phyloP scores from a whole-genome alignment of 331 rosid species.

The Rosa hybrid region DNA sequence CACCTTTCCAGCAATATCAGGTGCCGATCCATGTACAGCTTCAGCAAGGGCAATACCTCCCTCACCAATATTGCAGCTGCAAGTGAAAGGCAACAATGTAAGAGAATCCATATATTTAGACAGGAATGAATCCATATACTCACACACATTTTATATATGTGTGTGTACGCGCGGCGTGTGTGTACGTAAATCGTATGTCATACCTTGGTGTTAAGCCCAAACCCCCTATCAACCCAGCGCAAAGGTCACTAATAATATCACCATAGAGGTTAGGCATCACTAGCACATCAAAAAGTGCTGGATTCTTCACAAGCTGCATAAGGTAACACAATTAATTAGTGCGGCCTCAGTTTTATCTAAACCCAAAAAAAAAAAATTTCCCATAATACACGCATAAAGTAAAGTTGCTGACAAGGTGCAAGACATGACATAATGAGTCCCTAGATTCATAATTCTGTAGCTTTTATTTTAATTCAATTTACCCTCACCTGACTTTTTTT shows the following conservation, averaged over 20 bases:
- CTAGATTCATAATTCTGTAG: neutral
- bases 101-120: conserved; percentile 22
- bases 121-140: neutral
- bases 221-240: conserved; percentile 95
- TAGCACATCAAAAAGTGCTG: conserved; percentile 88
- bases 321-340: conserved; percentile 19
- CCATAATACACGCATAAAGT: neutral
- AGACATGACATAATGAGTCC: neutral
- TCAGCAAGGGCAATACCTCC: conserved; percentile 99
- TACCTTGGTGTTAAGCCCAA: conserved; percentile 97
- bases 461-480: neutral
- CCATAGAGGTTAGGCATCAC: conserved; percentile 99
- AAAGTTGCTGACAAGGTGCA: neutral
- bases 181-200: neutral
- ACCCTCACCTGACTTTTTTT: neutral
- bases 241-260: conserved; percentile 96
- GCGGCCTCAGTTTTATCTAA: neutral
- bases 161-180: neutral
- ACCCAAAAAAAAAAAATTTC: neutral
- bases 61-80: conserved; percentile 95
- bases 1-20: conserved; percentile 99
- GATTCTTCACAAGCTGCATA: conserved; percentile 95
- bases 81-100: conserved; percentile 28
- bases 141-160: neutral
- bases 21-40: conserved; percentile 99